Base-by-base conservation (phyloP, 2,329 filamentous ascomycete species). In the Thielaviopsis punctulata region DNA sequence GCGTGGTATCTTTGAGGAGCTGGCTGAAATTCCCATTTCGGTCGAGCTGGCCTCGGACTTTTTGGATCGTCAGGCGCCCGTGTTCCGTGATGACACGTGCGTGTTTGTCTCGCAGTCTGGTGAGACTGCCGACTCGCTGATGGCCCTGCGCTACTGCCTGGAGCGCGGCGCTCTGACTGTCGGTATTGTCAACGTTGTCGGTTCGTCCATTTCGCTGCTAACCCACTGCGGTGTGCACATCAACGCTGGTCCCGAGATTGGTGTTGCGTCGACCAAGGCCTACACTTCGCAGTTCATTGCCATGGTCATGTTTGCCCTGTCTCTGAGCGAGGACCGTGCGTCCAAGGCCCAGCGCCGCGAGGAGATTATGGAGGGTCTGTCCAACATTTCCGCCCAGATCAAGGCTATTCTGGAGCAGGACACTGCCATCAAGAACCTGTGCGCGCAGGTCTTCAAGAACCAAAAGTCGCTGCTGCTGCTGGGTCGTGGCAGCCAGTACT, bases 171-270 rank as follows among this genome's bases (percentile, higher is more conserved):
- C 92, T 49, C 73, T 98, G 68, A 96, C 92, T 44, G 92, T 98
- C 59, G 92, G 92, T 73, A 89, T 96, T 60, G 92, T 98, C 69
- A 98, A 98, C 72, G 88, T 94, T 56, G 92, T 98, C 62, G 92
- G 92, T 62, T 96, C 92, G 53, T 95, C 89, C 64, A 98, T 98
- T 69, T 98, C 92, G 46, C 83, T 98, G 61, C 84, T 98, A 63
- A 98, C 92, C 58, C 92, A 98, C 79, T 98, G 92, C 63, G 92
- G 92, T 88, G 92, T 98, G 52, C 92, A 98, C 75, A 89, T 98
- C 75, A 98, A 98, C 70, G 92, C 92, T 60, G 92, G 92, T 53
- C 92, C 92, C 51, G 92, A 98, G 69, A 96, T 98, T 58, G 92
- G 92, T 80, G 92, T 98, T 59, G 92, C 92, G 56, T 96, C 90